Evolutionary conservation across 345 rosid genomes (phyloP).

Genomic region (Eucalyptus regnans): DNA sequence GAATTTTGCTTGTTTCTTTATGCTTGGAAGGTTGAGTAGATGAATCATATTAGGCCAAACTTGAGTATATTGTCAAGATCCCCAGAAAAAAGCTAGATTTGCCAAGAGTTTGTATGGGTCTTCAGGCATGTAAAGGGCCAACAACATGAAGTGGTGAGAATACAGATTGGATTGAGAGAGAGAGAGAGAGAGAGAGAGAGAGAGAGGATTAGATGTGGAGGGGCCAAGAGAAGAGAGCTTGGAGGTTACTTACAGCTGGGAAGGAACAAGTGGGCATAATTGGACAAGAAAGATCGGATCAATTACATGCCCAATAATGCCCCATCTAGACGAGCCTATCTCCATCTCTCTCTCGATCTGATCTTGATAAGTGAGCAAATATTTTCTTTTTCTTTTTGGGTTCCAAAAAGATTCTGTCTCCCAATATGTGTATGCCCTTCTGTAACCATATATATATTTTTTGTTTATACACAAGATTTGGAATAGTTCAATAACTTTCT

Average conservation of each 20-base stretch:
- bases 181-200: neutral
- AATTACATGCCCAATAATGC: slow-evolving; percentile 16
- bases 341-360: slow-evolving; percentile 10
- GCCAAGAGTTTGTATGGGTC: neutral
- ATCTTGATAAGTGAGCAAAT: slow-evolving; percentile 28
- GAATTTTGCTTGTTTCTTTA: slow-evolving; percentile 55
- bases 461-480: slow-evolving; percentile 1
- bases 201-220: slow-evolving; percentile 8
- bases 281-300: slow-evolving; percentile 43
- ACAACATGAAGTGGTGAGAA: neutral
- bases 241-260: slow-evolving; percentile 29
- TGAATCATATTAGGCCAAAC: neutral
- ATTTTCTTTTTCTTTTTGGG: neutral
- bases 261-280: slow-evolving; percentile 31
- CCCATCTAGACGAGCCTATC: slow-evolving; percentile 14
- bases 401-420: neutral
- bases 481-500: neutral
- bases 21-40: slow-evolving; percentile 51
- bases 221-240: slow-evolving; percentile 2
- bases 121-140: slow-evolving; percentile 6
- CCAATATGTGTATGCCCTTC: neutral
- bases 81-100: neutral
- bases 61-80: neutral
- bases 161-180: neutral
- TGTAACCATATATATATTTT: neutral